These are phyloP conservation scores for Xylariaceae sp. DNA, from an alignment of 2,329 filamentous ascomycete species.

Conservation along the genomic window DNA sequence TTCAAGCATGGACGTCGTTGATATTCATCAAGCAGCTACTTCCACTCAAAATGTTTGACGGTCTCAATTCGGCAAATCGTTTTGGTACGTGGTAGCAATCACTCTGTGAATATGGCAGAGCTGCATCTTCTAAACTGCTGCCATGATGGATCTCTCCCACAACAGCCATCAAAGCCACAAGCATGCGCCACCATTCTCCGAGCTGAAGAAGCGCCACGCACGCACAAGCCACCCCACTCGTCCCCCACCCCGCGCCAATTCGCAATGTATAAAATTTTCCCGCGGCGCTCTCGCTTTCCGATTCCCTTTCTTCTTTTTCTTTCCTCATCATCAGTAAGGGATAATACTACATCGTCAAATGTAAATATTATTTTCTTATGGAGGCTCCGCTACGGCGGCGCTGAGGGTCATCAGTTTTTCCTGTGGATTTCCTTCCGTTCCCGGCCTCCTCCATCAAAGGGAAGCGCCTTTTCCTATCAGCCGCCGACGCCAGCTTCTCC, in stretches of 20 bases:
- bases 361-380: conserved; percentile 28
- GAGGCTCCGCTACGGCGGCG: conserved; percentile 31
- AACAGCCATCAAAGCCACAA: too few species aligned
- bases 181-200: too few species aligned
- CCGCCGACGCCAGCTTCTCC: conserved; percentile 30
- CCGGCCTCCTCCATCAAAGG: conserved; percentile 30
- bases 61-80: too few species aligned
- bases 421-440: conserved; percentile 33
- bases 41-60: too few species aligned
- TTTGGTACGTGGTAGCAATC: too few species aligned
- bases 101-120: too few species aligned
- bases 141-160: too few species aligned
- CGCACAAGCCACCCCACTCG: too few species aligned
- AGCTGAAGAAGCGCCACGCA: too few species aligned
- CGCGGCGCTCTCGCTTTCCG: neutral
- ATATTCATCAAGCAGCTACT: too few species aligned
- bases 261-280: conserved; percentile 5
- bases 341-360: conserved; percentile 34
- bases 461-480: conserved; percentile 29
- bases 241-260: neutral
- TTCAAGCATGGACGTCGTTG: too few species aligned
- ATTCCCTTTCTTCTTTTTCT: conserved; percentile 17
- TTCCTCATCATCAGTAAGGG: conserved; percentile 33
- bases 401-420: conserved; percentile 30
- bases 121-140: too few species aligned